Evolutionary conservation across 2,329 filamentous ascomycete species (phyloP).

Genomic region (Diaporthe ilicicola): DNA sequence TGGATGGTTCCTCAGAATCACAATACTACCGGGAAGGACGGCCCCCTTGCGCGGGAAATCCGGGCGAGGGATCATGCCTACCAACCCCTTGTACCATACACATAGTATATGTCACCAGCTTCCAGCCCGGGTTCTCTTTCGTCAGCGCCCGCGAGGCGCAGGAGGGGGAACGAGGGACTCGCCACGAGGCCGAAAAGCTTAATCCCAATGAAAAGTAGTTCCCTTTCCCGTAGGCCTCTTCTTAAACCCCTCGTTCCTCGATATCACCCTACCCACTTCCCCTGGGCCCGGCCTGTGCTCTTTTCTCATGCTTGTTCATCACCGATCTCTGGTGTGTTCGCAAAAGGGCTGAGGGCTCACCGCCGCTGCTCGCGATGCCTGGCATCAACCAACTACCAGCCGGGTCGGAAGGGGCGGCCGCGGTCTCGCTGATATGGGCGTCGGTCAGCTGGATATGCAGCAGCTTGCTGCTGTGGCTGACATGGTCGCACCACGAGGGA

Average conservation of each 20-base stretch:
- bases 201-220: neutral
- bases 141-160: neutral
- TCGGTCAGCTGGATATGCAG: slow-evolving; percentile 29
- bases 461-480: slow-evolving; percentile 38
- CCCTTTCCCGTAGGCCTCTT: neutral
- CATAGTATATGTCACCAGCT: neutral
- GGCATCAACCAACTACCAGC: slow-evolving; percentile 33
- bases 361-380: slow-evolving; percentile 25
- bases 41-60: neutral
- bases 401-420: slow-evolving; percentile 31
- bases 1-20: slow-evolving; percentile 6
- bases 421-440: slow-evolving; percentile 29
- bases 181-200: slow-evolving; percentile 24
- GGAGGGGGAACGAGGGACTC: neutral
- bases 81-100: neutral
- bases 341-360: slow-evolving; percentile 23
- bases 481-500: slow-evolving; percentile 38
- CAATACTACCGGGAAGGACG: neutral
- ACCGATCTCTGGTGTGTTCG: neutral
- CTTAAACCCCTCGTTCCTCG: neutral
- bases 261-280: neutral
- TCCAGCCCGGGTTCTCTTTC: neutral
- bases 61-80: slow-evolving; percentile 7
- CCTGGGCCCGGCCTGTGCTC: neutral
- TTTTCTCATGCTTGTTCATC: neutral